Percentiles rank a stretch among this genome's conserved stretches.
These are phyloP conservation scores for Fusarium sp. DNA, from an alignment of 2,329 filamentous ascomycete species.

Conservation along the genomic window DNA sequence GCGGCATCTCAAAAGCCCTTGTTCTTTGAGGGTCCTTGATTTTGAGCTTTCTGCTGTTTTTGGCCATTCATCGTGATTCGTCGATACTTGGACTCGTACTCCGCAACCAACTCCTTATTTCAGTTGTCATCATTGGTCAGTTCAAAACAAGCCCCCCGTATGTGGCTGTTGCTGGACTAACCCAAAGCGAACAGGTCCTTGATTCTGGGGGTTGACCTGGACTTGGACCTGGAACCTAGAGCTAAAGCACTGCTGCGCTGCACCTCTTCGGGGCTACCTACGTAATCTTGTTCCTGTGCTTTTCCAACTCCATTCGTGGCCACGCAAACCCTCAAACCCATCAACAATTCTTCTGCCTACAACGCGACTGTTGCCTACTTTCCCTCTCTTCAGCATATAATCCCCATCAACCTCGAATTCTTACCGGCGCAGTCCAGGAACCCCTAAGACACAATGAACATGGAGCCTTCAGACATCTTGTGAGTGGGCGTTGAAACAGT, in stretches of 20 bases:
- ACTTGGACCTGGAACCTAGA: constrained; percentile 12
- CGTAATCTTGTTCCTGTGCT: constrained; percentile 41
- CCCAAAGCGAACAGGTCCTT: constrained; percentile 9
- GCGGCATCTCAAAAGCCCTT: constrained; percentile 34
- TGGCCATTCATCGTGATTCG: constrained; percentile 29
- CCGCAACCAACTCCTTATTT: neutral
- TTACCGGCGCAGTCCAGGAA: constrained; percentile 5
- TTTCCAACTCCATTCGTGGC: constrained; percentile 38
- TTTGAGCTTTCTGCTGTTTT: constrained; percentile 36
- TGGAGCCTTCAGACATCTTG: constrained; percentile 96
- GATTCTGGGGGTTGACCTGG: constrained; percentile 10
- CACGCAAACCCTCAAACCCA: constrained; percentile 31
- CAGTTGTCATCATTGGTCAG: too few relatives aligned
- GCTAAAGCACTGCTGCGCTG: constrained; percentile 1
- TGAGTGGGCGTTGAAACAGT: constrained; percentile 59
- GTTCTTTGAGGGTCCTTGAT: constrained; percentile 13
- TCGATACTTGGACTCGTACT: neutral
- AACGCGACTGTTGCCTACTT: constrained; percentile 42
- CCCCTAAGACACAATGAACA: constrained; percentile 55
- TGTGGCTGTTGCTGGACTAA: constrained; percentile 19
- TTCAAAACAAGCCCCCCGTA: too few relatives aligned
- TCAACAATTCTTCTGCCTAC: constrained; percentile 36
- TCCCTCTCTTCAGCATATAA: constrained; percentile 16
- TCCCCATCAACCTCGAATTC: constrained; percentile 21
- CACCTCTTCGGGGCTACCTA: constrained; percentile 19